A percentile compares a stretch with the other conserved stretches of the same genome.
Evolutionary conservation across 345 rosid species (phyloP).

Genomic region (Lenwebbia sp.): DNA sequence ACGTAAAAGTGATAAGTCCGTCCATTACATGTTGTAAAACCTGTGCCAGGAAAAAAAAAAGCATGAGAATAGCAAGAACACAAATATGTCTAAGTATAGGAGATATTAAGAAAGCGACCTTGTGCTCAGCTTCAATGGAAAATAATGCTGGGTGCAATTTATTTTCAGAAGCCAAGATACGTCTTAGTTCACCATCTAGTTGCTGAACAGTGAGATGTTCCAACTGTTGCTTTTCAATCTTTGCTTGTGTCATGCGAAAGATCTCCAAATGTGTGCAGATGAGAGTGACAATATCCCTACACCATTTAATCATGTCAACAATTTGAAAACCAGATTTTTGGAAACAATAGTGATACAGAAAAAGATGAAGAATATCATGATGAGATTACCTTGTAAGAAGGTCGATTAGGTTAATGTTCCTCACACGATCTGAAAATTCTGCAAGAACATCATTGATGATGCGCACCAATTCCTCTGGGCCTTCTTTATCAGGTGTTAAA

Average conservation of each 20-base stretch:
- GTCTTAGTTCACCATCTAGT: slow-evolving; percentile 56
- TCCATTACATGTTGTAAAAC: slow-evolving; percentile 89
- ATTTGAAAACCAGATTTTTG: background rate
- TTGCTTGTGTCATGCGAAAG: slow-evolving; percentile 67
- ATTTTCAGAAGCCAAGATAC: slow-evolving; percentile 56
- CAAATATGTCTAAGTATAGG: background rate
- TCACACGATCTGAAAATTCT: slow-evolving; percentile 66
- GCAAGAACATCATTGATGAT: slow-evolving; percentile 74
- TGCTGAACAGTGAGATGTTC: slow-evolving; percentile 40
- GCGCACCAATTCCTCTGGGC: slow-evolving; percentile 79
- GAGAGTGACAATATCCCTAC: slow-evolving; percentile 78
- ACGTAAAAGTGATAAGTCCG: slow-evolving; percentile 68
- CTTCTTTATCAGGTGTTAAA: slow-evolving; percentile 76
- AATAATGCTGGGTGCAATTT: slow-evolving; percentile 96
- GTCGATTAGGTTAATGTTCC: slow-evolving; percentile 80
- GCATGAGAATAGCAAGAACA: slow-evolving; percentile 1
- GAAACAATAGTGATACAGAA: background rate
- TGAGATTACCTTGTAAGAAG: slow-evolving; percentile 65
- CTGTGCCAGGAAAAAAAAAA: slow-evolving; percentile 22
- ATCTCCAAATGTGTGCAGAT: slow-evolving; percentile 71
- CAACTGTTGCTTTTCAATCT: slow-evolving; percentile 45
- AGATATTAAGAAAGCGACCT: slow-evolving; percentile 30
- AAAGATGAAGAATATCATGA: background rate
- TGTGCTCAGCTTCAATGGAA: slow-evolving; percentile 89
- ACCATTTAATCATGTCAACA: slow-evolving; percentile 28